These are phyloP conservation scores for Penicillium brasilianum DNA, from an alignment of 2,329 filamentous ascomycete genomes.

Conservation along the genomic window DNA sequence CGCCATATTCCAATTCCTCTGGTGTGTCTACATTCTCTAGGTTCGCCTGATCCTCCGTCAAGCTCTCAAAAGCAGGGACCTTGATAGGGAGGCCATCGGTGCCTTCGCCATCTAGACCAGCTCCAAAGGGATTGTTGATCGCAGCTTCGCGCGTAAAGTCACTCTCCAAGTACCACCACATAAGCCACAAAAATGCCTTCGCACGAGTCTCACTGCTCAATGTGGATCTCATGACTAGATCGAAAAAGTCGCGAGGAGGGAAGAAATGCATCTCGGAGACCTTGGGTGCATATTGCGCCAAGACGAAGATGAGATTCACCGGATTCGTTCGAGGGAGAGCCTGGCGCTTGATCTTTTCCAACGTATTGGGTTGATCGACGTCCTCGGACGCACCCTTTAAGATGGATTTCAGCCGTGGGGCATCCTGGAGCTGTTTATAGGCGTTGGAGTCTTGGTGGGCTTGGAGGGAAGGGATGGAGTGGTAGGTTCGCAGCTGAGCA, in stretches of 20 bases:
- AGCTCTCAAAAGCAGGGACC: constrained; percentile 53
- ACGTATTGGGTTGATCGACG: constrained; percentile 77
- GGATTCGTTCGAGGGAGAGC: constrained; percentile 85
- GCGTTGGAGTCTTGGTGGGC: constrained; percentile 92
- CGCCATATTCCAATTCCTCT: constrained; percentile 55
- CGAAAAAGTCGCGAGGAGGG: constrained; percentile 85
- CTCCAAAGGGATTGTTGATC: constrained; percentile 86
- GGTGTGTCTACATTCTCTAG: constrained; percentile 57
- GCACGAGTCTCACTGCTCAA: constrained; percentile 83
- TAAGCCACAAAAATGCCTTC: constrained; percentile 90
- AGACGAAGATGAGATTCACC: constrained; percentile 94
- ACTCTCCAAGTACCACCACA: constrained; percentile 99
- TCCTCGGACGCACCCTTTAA: constrained; percentile 96
- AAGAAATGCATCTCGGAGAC: constrained; percentile 93
- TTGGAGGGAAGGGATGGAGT: constrained; percentile 94
- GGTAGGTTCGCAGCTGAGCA: constrained; percentile 94
- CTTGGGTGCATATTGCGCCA: constrained; percentile 86
- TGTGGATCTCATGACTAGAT: constrained; percentile 89
- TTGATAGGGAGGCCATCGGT: constrained; percentile 52
- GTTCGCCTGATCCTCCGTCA: constrained; percentile 57
- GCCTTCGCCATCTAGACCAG: constrained; percentile 50
- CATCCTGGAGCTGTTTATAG: constrained; percentile 98
- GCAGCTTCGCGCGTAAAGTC: constrained; percentile 90
- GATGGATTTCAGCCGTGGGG: constrained; percentile 93
- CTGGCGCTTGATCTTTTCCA: constrained; percentile 77